Evolutionary conservation across 163 green algal species (phyloP), one percentile per base, ranked within the genome.

Genomic region (Chlorella variabilis): DNA sequence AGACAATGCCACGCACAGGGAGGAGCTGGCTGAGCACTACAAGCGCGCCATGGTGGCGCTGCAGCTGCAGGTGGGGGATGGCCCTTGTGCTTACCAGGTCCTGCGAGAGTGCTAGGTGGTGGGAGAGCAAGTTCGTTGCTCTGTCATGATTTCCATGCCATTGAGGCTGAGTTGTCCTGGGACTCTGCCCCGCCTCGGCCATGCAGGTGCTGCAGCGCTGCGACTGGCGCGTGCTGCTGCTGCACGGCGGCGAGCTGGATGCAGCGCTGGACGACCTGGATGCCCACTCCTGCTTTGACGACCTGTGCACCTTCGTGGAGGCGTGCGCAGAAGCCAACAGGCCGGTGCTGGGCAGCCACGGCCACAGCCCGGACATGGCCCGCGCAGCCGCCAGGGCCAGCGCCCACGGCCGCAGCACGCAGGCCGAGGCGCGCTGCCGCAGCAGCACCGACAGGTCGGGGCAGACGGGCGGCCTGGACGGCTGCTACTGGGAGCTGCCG

Each of bases 201-300:
- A 2, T 33, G 48, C 34, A 85, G 68, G 15, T 85, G 34, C 69
- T 85, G 34, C 27, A 71, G 51, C 34, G 51, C 29, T 85, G 65
- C 49, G 18, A 74, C 18, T 85, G 79, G 79, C 48, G 49, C 34
- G 36, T 78, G 61, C 17, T 36, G 25, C 51, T 85, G 65, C 65
- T 23, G 21, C 38, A 73, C 38, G 1, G 3, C 3, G 38, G 34
- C 2, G 65, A 73, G 65, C 2, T 73, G 18, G 11, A 18, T 1
- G 27, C 36, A 11, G 65, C 65, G 38, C 38, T 73, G 38, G 20
- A 1, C 6, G 38, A 73, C 20, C 38, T 73, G 23, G 41, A 2
- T 38, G n/a, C 9, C 65, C 65, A 73, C 65, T 21, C 65, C 23
- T 8, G 21, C 38, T 73, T 73, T 8, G 21, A 33, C 2, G 1